Evolutionary conservation across 2,329 filamentous ascomycete genomes (phyloP).

Genomic region (Daldinia sp.): DNA sequence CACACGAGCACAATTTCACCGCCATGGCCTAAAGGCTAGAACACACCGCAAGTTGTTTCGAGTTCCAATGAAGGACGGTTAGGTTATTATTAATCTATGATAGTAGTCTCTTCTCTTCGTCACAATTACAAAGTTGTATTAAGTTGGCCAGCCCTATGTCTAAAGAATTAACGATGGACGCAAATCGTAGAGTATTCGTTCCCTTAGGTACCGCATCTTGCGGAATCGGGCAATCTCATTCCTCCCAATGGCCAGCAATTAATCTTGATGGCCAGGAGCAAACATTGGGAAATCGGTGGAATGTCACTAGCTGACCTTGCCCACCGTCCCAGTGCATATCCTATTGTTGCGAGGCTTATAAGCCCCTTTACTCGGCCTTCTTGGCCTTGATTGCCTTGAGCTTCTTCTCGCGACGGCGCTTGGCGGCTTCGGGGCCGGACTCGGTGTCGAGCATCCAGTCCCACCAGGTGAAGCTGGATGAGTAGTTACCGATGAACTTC

Average conservation of each 20-base stretch:
- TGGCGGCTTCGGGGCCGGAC: slow-evolving; percentile 85
- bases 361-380: slow-evolving; percentile 68
- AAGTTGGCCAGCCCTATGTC: slow-evolving; percentile 35
- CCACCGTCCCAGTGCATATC: background rate
- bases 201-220: slow-evolving; percentile 8
- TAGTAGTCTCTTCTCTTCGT: slow-evolving; percentile 26
- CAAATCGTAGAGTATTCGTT: slow-evolving; percentile 26
- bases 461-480: slow-evolving; percentile 99
- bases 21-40: background rate
- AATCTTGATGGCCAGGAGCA: background rate
- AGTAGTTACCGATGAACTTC: slow-evolving; percentile 97
- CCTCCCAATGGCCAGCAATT: slow-evolving; percentile 32
- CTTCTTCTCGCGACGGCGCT: slow-evolving; percentile 83
- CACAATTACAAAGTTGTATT: slow-evolving; percentile 34
- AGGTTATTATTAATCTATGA: slow-evolving; percentile 39
- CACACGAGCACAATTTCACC: background rate
- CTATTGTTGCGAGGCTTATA: background rate
- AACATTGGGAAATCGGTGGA: background rate
- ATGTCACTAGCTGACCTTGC: background rate
- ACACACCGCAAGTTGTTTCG: slow-evolving; percentile 7
- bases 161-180: slow-evolving; percentile 38
- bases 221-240: slow-evolving; percentile 18
- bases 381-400: slow-evolving; percentile 69
- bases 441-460: slow-evolving; percentile 94
- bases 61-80: slow-evolving; percentile 28